phyloP scores from a whole-genome alignment of 768 basidiomycete genomes.

The Flagelloscypha sp. region DNA sequence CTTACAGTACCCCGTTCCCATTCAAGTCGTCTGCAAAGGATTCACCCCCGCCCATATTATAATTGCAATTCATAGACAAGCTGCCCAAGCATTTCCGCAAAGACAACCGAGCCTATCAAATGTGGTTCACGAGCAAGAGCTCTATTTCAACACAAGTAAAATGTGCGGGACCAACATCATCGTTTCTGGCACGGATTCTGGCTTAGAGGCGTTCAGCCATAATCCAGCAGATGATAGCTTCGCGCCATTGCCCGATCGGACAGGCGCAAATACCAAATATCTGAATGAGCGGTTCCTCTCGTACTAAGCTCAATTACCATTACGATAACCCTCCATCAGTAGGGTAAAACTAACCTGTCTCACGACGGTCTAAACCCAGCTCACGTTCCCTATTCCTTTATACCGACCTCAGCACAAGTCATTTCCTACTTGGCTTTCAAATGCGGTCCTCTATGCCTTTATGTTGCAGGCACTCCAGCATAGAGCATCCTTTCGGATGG shows the following conservation, averaged over 20 bases:
- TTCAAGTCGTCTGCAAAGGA: slow-evolving; percentile 76
- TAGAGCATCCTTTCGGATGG: no score
- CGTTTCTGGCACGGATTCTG: slow-evolving; percentile 73
- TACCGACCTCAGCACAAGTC: no score
- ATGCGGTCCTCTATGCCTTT: no score
- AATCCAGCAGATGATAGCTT: slow-evolving; percentile 80
- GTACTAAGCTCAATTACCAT: slow-evolving; percentile 78
- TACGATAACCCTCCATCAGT: slow-evolving; percentile 68
- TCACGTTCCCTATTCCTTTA: slow-evolving; percentile 63
- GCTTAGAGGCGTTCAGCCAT: slow-evolving; percentile 81
- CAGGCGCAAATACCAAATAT: slow-evolving; percentile 77
- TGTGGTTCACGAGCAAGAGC: slow-evolving; percentile 67
- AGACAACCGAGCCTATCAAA: slow-evolving; percentile 39
- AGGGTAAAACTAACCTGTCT: slow-evolving; percentile 85
- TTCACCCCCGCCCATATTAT: slow-evolving; percentile 64
- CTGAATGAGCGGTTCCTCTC: slow-evolving; percentile 79
- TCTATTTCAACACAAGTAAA: slow-evolving; percentile 58
- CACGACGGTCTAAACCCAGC: slow-evolving; percentile 79
- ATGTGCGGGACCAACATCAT: slow-evolving; percentile 64
- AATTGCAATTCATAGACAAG: slow-evolving; percentile 51
- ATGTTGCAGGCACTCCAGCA: no score
- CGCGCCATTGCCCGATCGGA: slow-evolving; percentile 71
- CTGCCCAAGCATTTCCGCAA: slow-evolving; percentile 46
- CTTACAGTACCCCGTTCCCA: slow-evolving; percentile 70
- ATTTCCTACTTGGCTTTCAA: no score